Base-by-base conservation (phyloP, 2,329 filamentous ascomycete genomes). In the Ophiostoma sp. region DNA sequence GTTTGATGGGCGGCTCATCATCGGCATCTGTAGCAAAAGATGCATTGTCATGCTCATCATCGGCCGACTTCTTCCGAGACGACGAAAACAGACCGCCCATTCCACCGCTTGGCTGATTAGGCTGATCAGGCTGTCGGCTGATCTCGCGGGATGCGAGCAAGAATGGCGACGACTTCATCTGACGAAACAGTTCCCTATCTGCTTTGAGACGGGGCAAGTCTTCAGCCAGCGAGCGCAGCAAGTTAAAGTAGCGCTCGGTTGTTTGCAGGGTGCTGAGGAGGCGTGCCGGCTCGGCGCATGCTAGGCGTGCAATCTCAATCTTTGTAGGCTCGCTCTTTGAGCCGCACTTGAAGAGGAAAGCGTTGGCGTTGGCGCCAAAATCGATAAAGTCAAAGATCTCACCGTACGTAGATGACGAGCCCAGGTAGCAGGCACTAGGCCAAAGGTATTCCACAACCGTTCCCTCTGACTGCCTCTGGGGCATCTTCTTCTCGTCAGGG, bases 311-410 rank as follows among this genome's bases (percentile, higher is more conserved):
- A 72, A 99, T 86, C 77, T 99, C 95, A 2, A 86, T 77, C 73
- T 91, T 95, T 2, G 90, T 96, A 4, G 95, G 95, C 77, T 99
- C 94, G 71, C 87, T 88, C 78, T 96, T 97, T 2, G 93, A 94
- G 9, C 95, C 95, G 72, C 93, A 92, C 71, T 91, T 91, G 73
- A 93, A 86, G 18, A 99, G 80, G 74, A 99, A 99, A 0, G 90
- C 83, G 74, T 98, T 98, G 2, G 92, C 94, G 75, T 94, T 88
- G 45, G 84, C 80, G 0, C 94, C 93, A 79, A 97, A 99, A 76
- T 98, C 91, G 14, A 98, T 93, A 77, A 97, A 99, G 76, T 98
- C 93, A 73, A 99, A 97, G 44, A 99, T 96, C 44, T 96, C 91
- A 11, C 87, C 90, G 74, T 96, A 99, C 7, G 82, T 83, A 2